These are phyloP conservation scores for Globisporangium spiculum DNA, from an alignment of 352 stramenopile genomes.

Conservation along the genomic window DNA sequence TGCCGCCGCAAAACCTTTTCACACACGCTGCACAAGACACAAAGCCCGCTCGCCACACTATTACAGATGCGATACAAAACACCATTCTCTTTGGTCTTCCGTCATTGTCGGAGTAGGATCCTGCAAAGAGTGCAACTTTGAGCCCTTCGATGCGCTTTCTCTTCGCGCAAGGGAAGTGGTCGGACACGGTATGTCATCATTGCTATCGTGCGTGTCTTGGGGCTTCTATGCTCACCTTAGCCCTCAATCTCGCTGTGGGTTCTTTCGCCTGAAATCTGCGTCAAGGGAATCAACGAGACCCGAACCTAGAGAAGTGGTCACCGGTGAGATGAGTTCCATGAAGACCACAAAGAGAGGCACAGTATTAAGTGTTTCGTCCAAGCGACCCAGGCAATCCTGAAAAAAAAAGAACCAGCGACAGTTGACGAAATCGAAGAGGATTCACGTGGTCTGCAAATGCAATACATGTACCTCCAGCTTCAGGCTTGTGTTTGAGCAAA, in stretches of 20 bases:
- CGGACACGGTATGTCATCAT: not conserved
- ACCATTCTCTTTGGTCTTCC: not conserved
- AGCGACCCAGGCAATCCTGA: not conserved
- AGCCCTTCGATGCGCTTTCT: slow-evolving; percentile 2
- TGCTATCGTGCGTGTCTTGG: not conserved
- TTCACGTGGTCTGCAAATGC: no score
- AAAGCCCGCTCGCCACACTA: not conserved
- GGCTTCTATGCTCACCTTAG: not conserved
- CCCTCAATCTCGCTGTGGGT: not conserved
- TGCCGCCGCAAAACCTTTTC: not conserved
- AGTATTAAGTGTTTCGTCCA: no score
- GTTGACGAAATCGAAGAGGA: not conserved
- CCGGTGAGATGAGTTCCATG: not conserved
- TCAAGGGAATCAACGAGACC: not conserved
- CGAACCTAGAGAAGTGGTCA: not conserved
- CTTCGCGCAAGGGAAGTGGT: not conserved
- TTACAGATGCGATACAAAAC: not conserved
- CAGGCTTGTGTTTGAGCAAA: no score
- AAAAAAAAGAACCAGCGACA: not conserved
- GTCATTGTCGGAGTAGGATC: not conserved
- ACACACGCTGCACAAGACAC: not conserved
- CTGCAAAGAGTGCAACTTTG: not conserved
- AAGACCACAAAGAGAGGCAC: no score
- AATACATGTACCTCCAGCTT: no score
- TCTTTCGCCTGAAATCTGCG: not conserved